phyloP scores from a whole-genome alignment of 306 rosid genomes.

The Quercus berberidifolia region DNA sequence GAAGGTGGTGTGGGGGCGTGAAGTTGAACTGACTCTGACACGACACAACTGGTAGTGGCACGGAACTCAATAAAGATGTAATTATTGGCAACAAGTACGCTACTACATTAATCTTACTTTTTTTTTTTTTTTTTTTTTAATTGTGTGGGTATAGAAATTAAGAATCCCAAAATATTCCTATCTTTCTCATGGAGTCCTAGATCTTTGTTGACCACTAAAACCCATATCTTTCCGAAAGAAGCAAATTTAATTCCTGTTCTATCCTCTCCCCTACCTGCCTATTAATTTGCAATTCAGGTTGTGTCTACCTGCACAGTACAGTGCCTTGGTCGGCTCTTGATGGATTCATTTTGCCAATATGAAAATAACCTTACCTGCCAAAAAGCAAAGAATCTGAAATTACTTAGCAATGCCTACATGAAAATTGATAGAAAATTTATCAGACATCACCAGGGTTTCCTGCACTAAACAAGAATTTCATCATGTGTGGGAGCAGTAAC shows the following conservation, averaged over 20 bases:
- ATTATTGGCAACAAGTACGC: slow-evolving; percentile 40
- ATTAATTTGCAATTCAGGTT: no score
- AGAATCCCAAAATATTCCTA: slow-evolving; percentile 1
- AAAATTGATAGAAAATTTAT: no score
- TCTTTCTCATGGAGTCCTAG: neutral
- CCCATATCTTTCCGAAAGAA: neutral
- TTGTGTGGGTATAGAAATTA: neutral
- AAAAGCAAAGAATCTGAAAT: no score
- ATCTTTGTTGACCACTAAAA: neutral
- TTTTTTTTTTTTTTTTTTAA: no score
- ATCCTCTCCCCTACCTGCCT: neutral
- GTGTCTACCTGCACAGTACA: no score
- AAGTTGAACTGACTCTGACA: slow-evolving; percentile 26
- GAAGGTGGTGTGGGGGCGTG: slow-evolving; percentile 26
- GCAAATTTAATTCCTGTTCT: neutral
- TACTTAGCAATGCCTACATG: no score
- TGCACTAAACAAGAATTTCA: no score
- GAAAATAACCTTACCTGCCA: no score
- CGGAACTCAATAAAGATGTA: slow-evolving; percentile 76
- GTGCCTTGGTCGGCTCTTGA: no score
- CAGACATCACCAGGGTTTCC: no score
- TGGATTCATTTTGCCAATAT: no score
- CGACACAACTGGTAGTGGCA: slow-evolving; percentile 17
- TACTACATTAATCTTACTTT: neutral
- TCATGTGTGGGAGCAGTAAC: no score